A percentile compares a stretch with the other conserved stretches of the same genome.
These are phyloP conservation scores for Passalora sequoiae DNA, from an alignment of 2,329 filamentous ascomycete genomes.

Conservation along the genomic window DNA sequence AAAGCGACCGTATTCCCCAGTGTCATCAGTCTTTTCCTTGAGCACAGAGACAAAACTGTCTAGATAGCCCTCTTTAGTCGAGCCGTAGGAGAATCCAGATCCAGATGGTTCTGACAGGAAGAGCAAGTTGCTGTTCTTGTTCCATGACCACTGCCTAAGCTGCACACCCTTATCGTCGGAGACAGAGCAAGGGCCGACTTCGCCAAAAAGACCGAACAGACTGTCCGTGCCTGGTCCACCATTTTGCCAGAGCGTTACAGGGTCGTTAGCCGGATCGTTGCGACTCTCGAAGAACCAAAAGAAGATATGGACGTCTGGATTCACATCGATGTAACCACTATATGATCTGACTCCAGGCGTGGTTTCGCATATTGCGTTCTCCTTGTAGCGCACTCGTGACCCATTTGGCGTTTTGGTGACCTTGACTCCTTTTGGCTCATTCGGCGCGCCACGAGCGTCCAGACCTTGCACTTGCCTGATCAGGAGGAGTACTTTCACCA, in stretches of 20 bases:
- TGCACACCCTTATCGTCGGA: constrained; percentile 31
- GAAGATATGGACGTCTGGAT: constrained; percentile 47
- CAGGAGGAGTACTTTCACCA: too few species aligned
- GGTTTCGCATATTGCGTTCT: constrained; percentile 41
- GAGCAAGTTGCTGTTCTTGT: constrained; percentile 53
- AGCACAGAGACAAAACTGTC: constrained; percentile 39
- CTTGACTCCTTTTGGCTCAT: background rate
- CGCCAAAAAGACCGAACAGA: constrained; percentile 55
- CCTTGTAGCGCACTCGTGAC: constrained; percentile 2
- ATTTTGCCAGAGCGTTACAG: constrained; percentile 57
- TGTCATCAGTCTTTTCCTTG: constrained; percentile 21
- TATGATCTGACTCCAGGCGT: constrained; percentile 36
- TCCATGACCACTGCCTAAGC: constrained; percentile 54
- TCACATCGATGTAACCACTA: constrained; percentile 14
- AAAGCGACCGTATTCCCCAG: constrained; percentile 39
- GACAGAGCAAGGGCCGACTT: constrained; percentile 37
- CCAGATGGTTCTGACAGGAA: constrained; percentile 57
- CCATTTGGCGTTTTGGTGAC: background rate
- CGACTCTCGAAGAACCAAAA: constrained; percentile 62
- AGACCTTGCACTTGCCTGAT: too few species aligned
- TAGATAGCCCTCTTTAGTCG: constrained; percentile 33
- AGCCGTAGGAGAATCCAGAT: constrained; percentile 34
- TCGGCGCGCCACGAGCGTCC: background rate
- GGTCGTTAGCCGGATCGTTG: constrained; percentile 47
- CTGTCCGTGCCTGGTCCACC: constrained; percentile 57